Evolutionary conservation across 106 monocot genomes (phyloP).

Genomic region (Agapanthus africanus): DNA sequence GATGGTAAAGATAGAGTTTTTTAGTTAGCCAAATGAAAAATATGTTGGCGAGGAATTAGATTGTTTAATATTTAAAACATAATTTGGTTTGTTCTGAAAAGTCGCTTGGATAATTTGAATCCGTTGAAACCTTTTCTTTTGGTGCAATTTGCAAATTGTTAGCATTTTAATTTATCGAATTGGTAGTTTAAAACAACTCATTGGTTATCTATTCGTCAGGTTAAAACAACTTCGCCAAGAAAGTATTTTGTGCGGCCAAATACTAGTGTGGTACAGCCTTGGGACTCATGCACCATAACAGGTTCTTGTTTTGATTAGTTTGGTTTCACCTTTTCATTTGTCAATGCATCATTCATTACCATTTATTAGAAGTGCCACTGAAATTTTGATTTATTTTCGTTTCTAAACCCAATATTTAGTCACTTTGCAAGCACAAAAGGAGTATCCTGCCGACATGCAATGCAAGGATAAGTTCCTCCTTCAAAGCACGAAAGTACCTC

Average conservation of each 20-base stretch:
- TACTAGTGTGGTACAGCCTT: slow-evolving; percentile 62
- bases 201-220: slow-evolving; percentile 35
- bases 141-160: too few species aligned
- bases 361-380: too few species aligned
- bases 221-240: slow-evolving; percentile 86
- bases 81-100: neutral
- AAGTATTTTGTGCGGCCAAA: slow-evolving; percentile 93
- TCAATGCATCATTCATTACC: neutral
- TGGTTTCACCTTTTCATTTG: neutral
- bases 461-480: slow-evolving; percentile 93
- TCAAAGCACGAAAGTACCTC: slow-evolving; percentile 64
- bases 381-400: neutral
- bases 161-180: too few species aligned
- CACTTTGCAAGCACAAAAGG: slow-evolving; percentile 71
- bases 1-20: too few species aligned
- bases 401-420: slow-evolving; percentile 25
- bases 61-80: neutral
- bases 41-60: too few species aligned
- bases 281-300: slow-evolving; percentile 71
- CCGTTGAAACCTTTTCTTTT: too few species aligned
- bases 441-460: slow-evolving; percentile 65
- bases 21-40: too few species aligned
- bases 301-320: slow-evolving; percentile 22
- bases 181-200: too few species aligned
- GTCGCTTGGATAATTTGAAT: neutral